A percentile compares a stretch with the other conserved stretches of the same genome.
Conservation (phyloP, 2,329 filamentous ascomycete species). For the Zasmidium citrigriseum region DNA sequence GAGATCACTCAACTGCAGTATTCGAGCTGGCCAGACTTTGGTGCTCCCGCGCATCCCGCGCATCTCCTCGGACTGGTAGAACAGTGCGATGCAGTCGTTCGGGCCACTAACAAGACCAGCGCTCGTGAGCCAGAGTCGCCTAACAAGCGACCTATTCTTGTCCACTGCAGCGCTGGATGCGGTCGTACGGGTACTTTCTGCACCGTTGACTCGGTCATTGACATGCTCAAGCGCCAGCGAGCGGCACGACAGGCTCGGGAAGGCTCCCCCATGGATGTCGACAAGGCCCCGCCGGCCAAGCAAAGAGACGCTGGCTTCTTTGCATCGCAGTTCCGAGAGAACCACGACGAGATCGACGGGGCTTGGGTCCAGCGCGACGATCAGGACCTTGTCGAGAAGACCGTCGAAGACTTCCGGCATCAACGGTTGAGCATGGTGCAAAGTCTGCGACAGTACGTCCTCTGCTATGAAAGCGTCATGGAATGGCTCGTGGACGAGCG, state of each 20-base stretch:
- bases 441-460: slow-evolving; percentile 85
- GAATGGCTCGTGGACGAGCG: slow-evolving; percentile 71
- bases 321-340: slow-evolving; percentile 22
- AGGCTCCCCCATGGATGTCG: slow-evolving; percentile 48
- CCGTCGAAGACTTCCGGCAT: slow-evolving; percentile 84
- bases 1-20: slow-evolving; percentile 96
- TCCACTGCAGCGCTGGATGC: slow-evolving; percentile 95
- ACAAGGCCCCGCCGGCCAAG: slow-evolving; percentile 17
- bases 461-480: slow-evolving; percentile 92
- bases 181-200: slow-evolving; percentile 96
- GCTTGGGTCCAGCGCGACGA: slow-evolving; percentile 70
- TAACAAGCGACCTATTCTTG: slow-evolving; percentile 70
- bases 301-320: slow-evolving; percentile 29
- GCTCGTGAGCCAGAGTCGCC: slow-evolving; percentile 53
- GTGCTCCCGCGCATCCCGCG: slow-evolving; percentile 82
- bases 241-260: slow-evolving; percentile 29
- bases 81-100: slow-evolving; percentile 73
- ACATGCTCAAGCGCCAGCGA: slow-evolving; percentile 90
- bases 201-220: slow-evolving; percentile 91
- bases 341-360: slow-evolving; percentile 40
- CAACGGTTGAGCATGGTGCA: slow-evolving; percentile 97
- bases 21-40: slow-evolving; percentile 96
- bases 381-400: slow-evolving; percentile 78
- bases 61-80: slow-evolving; percentile 90
- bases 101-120: slow-evolving; percentile 46